These are phyloP conservation scores for Flaveria linearis DNA, from an alignment of 129 eudicot species.

Conservation along the genomic window DNA sequence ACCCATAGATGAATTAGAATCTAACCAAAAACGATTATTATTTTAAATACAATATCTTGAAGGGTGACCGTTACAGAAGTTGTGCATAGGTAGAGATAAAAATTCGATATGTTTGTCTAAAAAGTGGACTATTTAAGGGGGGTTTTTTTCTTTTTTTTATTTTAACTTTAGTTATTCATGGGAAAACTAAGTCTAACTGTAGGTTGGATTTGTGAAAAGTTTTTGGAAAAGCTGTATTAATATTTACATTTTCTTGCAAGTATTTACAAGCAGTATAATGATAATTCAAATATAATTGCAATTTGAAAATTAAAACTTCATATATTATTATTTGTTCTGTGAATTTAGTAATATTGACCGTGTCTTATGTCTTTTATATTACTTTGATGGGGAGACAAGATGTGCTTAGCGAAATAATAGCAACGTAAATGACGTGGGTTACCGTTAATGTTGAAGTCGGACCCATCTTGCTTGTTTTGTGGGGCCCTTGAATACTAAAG, in stretches of 20 bases:
- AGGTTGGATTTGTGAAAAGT: too few species aligned
- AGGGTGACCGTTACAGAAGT: background rate
- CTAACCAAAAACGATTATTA: background rate
- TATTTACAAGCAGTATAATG: background rate
- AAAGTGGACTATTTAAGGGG: too few species aligned
- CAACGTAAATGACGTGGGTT: conserved; percentile 29
- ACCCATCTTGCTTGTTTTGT: conserved; percentile 3
- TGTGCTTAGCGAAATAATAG: conserved; percentile 32
- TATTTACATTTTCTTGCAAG: background rate
- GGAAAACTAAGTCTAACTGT: too few species aligned
- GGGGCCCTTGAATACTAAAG: background rate
- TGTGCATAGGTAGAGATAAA: background rate
- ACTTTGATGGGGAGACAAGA: conserved; percentile 28
- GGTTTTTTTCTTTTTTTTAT: too few species aligned
- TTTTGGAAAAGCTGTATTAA: too few species aligned
- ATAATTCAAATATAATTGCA: too few species aligned
- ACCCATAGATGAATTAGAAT: too few species aligned
- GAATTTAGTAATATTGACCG: too few species aligned
- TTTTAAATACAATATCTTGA: background rate
- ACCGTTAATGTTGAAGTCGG: conserved; percentile 28
- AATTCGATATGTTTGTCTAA: too few species aligned
- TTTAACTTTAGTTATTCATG: too few species aligned
- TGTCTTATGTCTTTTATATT: background rate
- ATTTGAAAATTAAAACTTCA: background rate
- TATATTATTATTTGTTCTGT: background rate